A percentile compares a stretch with the other conserved stretches of the same genome.
These are phyloP conservation scores for Suillus sp. DNA, from an alignment of 768 basidiomycete genomes.

Conservation along the genomic window DNA sequence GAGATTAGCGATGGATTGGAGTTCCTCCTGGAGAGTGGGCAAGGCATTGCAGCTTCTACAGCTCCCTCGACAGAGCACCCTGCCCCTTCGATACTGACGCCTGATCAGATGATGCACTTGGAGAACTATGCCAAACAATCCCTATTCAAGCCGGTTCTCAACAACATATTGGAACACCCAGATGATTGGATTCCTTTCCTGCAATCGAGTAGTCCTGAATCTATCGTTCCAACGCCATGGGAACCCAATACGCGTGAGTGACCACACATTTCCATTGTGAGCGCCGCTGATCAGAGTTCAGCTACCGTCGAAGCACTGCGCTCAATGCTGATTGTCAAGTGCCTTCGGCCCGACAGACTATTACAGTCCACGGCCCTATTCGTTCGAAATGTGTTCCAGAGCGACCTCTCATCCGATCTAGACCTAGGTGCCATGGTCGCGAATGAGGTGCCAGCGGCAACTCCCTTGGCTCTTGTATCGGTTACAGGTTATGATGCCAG, in stretches of 20 bases:
- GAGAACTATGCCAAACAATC: slow-evolving; percentile 69
- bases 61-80: slow-evolving; percentile 38
- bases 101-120: slow-evolving; percentile 71
- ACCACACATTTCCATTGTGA: neutral
- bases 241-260: slow-evolving; percentile 73
- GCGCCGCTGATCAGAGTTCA: slow-evolving; percentile 31
- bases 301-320: slow-evolving; percentile 78
- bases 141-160: slow-evolving; percentile 76
- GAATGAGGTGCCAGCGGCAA: slow-evolving; percentile 76
- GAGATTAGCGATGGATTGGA: slow-evolving; percentile 86
- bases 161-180: slow-evolving; percentile 60
- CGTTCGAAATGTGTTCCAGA: slow-evolving; percentile 74
- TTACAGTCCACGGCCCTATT: slow-evolving; percentile 80
- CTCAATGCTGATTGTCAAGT: slow-evolving; percentile 79
- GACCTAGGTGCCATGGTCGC: slow-evolving; percentile 78
- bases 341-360: slow-evolving; percentile 89
- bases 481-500: slow-evolving; percentile 99
- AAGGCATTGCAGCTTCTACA: slow-evolving; percentile 47
- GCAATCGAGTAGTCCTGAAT: slow-evolving; percentile 65
- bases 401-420: slow-evolving; percentile 78
- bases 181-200: slow-evolving; percentile 76
- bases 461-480: slow-evolving; percentile 88
- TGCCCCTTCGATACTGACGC: slow-evolving; percentile 51
- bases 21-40: slow-evolving; percentile 88
- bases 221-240: slow-evolving; percentile 76